Evolutionary conservation across 2,329 filamentous ascomycete genomes (phyloP).

Genomic region (Fusarium robinianum): DNA sequence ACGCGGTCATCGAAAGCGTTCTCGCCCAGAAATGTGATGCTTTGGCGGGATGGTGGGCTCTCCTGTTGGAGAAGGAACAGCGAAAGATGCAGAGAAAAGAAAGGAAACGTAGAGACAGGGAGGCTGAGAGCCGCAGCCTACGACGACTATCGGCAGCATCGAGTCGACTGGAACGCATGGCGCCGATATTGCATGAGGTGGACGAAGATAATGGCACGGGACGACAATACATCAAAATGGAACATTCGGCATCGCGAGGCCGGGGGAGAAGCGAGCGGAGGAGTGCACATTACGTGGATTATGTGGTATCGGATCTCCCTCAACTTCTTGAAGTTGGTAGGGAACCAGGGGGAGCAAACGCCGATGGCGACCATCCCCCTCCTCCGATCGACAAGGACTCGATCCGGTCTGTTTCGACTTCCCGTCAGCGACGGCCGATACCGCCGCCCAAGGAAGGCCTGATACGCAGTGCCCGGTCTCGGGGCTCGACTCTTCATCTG

Average conservation of each 20-base stretch:
- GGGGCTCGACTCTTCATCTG: slow-evolving; percentile 84
- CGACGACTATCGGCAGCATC: slow-evolving; percentile 87
- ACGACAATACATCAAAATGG: slow-evolving; percentile 49
- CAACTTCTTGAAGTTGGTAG: slow-evolving; percentile 68
- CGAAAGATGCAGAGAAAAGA: slow-evolving; percentile 82
- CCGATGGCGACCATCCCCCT: slow-evolving; percentile 59
- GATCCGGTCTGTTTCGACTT: slow-evolving; percentile 75
- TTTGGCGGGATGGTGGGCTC: slow-evolving; percentile 92
- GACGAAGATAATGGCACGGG: slow-evolving; percentile 71
- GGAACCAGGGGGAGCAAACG: slow-evolving; percentile 50
- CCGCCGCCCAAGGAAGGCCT: slow-evolving; percentile 85
- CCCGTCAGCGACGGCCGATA: slow-evolving; percentile 72
- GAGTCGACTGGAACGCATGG: slow-evolving; percentile 80
- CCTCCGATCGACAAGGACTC: slow-evolving; percentile 80
- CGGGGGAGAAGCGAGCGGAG: slow-evolving; percentile 79
- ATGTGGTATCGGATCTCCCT: slow-evolving; percentile 74
- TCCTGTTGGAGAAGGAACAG: slow-evolving; percentile 92
- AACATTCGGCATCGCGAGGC: slow-evolving; percentile 60
- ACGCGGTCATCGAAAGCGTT: slow-evolving; percentile 93
- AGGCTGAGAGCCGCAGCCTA: slow-evolving; percentile 78
- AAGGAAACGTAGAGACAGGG: slow-evolving; percentile 81
- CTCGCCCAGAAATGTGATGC: slow-evolving; percentile 86
- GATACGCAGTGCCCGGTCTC: slow-evolving; percentile 69
- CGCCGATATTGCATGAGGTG: slow-evolving; percentile 75
- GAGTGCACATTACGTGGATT: slow-evolving; percentile 66